Conservation (phyloP, 2,329 filamentous ascomycete species). For the Fusarium algeriense region DNA sequence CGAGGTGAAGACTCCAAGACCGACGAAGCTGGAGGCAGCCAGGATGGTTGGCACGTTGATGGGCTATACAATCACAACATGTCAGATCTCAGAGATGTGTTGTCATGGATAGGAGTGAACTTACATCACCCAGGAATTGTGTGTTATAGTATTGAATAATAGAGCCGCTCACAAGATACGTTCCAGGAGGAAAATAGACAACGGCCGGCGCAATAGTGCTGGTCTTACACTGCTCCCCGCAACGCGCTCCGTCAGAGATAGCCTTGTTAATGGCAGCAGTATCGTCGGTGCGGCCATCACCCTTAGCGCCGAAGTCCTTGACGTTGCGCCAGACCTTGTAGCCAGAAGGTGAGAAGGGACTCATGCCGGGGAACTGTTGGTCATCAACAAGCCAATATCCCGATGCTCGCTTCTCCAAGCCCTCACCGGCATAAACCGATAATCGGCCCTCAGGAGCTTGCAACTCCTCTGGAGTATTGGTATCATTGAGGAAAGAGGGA, state of each 20-base stretch:
- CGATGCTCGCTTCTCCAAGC: constrained; percentile 15
- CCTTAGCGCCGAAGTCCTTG: constrained; percentile 55
- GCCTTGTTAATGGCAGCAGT: constrained; percentile 66
- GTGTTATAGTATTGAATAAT: constrained; percentile 74
- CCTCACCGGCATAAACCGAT: constrained; percentile 7
- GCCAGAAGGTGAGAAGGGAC: constrained; percentile 28
- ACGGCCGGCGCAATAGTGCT: constrained; percentile 48
- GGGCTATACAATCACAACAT: not conserved
- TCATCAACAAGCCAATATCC: constrained; percentile 19
- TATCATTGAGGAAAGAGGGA: constrained; percentile 8
- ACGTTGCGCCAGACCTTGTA: constrained; percentile 52
- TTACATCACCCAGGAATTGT: constrained; percentile 61
- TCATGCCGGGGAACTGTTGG: constrained; percentile 9
- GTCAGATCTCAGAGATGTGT: too few species aligned
- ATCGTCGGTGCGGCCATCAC: constrained; percentile 56
- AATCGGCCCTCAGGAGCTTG: constrained; percentile 9
- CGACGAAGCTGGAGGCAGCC: constrained; percentile 58
- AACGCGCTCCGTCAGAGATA: constrained; percentile 55
- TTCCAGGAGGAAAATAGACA: constrained; percentile 58
- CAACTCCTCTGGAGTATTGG: constrained; percentile 12
- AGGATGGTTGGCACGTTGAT: constrained; percentile 6
- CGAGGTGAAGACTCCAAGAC: constrained; percentile 59
- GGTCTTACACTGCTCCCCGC: constrained; percentile 46
- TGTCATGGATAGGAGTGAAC: too few species aligned
- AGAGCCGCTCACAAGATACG: constrained; percentile 67